Conservation (phyloP, 2,329 filamentous ascomycete genomes). For the Nigrograna mackinnonii region DNA sequence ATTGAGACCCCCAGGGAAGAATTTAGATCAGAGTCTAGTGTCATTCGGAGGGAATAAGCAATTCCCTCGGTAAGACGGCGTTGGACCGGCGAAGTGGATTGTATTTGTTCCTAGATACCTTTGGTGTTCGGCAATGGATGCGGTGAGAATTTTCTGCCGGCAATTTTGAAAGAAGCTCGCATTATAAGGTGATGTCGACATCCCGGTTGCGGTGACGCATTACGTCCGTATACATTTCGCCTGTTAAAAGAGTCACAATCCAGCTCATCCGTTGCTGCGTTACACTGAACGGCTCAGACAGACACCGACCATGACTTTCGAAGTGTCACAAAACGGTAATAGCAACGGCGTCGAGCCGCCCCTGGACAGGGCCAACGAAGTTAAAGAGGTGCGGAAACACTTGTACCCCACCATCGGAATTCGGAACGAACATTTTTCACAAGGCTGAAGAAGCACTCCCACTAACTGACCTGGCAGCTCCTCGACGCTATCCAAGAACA, state of each 20-base stretch:
- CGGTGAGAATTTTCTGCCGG: constrained; percentile 20
- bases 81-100: no score
- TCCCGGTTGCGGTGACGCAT: no score
- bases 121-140: constrained; percentile 15
- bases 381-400: constrained; percentile 43
- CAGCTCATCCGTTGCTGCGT: no score
- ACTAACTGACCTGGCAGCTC: constrained; percentile 57
- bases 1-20: no score
- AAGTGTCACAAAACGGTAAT: background rate
- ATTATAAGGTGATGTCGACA: constrained; percentile 16
- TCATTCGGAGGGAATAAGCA: no score
- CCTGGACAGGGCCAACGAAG: constrained; percentile 39
- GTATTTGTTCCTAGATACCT: constrained; percentile 27
- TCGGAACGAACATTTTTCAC: background rate
- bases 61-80: no score
- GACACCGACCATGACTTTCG: background rate
- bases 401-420: constrained; percentile 3
- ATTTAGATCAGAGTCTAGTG: no score
- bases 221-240: no score
- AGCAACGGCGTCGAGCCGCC: constrained; percentile 15
- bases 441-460: background rate
- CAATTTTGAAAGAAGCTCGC: no score
- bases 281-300: no score
- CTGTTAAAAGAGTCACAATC: no score
- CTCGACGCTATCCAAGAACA: constrained; percentile 68